These are phyloP conservation scores for Trichoderma sp. DNA, from an alignment of 2,329 filamentous ascomycete genomes.

Conservation along the genomic window DNA sequence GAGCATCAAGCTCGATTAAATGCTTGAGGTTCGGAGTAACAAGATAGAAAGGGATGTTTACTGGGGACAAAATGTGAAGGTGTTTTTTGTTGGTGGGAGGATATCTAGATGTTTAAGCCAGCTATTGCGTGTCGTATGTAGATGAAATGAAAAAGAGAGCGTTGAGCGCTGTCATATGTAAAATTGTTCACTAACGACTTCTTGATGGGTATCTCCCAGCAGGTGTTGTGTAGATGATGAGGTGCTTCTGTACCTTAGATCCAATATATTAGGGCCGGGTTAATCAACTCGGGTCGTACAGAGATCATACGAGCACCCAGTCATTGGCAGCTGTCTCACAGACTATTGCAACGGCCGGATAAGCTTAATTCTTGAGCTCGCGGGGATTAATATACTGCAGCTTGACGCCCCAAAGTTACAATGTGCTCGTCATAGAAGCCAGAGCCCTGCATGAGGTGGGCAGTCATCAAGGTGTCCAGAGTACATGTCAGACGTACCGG, in stretches of 20 bases:
- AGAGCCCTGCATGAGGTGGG: neutral
- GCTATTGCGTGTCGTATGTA: conserved; percentile 2
- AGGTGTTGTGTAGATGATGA: neutral
- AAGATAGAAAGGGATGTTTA: neutral
- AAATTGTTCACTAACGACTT: neutral
- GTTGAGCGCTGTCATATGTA: neutral
- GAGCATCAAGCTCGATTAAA: conserved; percentile 41
- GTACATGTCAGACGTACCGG: neutral
- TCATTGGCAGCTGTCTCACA: neutral
- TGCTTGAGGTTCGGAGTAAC: neutral
- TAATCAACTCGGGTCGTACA: neutral
- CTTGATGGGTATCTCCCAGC: neutral
- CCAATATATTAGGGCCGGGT: neutral
- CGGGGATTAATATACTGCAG: neutral
- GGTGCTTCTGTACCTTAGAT: neutral
- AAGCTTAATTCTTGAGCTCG: conserved; percentile 5
- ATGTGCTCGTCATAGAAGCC: neutral
- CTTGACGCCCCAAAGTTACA: neutral
- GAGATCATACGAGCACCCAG: neutral
- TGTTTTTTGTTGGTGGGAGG: neutral
- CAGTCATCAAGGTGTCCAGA: neutral
- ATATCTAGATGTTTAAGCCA: neutral
- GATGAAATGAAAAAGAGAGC: neutral
- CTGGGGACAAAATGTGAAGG: neutral
- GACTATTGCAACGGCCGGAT: neutral